These are phyloP conservation scores for Coemansia reversa DNA, from an alignment of 192 early-diverging fungal genomes.

Conservation along the genomic window DNA sequence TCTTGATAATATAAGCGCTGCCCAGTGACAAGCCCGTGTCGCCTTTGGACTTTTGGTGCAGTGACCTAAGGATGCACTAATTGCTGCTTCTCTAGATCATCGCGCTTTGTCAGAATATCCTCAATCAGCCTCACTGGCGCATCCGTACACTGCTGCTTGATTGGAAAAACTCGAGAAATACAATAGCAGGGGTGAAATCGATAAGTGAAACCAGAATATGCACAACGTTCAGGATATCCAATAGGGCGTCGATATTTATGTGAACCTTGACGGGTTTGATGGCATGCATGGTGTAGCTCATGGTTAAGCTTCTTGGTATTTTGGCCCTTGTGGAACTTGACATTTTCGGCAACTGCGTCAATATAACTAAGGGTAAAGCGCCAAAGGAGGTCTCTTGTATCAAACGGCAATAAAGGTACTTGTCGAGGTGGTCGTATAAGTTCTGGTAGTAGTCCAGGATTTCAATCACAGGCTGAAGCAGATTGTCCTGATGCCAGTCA, in stretches of 20 bases:
- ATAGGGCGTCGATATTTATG: conserved; percentile 70
- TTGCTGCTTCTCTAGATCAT: conserved; percentile 85
- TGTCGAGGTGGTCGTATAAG: conserved; percentile 81
- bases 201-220: conserved; percentile 78
- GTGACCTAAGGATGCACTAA: conserved; percentile 83
- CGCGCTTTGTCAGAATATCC: conserved; percentile 80
- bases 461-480: conserved; percentile 83
- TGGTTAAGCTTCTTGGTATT: conserved; percentile 68
- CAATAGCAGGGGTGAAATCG: conserved; percentile 75
- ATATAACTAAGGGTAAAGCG: conserved; percentile 81
- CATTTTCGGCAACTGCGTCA: conserved; percentile 67
- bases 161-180: conserved; percentile 90
- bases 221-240: conserved; percentile 78
- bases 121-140: conserved; percentile 90
- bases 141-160: conserved; percentile 91
- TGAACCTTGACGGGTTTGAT: conserved; percentile 79
- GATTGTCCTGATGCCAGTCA: conserved; percentile 90
- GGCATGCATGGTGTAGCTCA: conserved; percentile 69
- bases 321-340: conserved; percentile 66
- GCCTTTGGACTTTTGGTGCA: conserved; percentile 54
- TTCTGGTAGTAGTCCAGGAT: conserved; percentile 96
- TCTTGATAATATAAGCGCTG: not conserved
- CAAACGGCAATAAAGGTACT: conserved; percentile 85
- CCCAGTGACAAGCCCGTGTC: conserved; percentile 48
- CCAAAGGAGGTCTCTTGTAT: conserved; percentile 82